phyloP scores from a whole-genome alignment of 2,329 filamentous ascomycete species.

The Trichoderma afroharzianum region DNA sequence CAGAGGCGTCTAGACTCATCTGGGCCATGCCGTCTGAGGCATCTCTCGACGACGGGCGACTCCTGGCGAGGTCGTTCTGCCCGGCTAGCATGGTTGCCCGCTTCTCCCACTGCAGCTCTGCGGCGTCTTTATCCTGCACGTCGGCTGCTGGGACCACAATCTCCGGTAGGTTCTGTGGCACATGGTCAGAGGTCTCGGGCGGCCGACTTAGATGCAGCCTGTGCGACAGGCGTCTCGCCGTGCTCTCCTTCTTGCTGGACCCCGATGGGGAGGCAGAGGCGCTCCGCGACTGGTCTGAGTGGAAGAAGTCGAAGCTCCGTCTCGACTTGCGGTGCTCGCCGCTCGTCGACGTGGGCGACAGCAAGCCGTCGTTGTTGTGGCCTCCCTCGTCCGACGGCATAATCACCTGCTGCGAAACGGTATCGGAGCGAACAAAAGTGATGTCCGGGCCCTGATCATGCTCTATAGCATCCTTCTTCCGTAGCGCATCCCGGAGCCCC shows the following conservation, averaged over 20 bases:
- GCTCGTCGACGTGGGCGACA: conserved; percentile 28
- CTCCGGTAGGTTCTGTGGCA: conserved; percentile 76
- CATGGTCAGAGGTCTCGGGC: conserved; percentile 63
- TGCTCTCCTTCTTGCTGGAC: conserved; percentile 34
- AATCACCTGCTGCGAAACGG: conserved; percentile 73
- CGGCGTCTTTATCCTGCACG: conserved; percentile 41
- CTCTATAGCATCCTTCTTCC: conserved; percentile 49
- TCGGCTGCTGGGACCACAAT: conserved; percentile 51
- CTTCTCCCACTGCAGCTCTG: conserved; percentile 84
- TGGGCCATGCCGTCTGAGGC: conserved; percentile 28
- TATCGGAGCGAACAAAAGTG: conserved; percentile 82
- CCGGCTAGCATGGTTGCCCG: conserved; percentile 83
- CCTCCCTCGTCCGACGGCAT: conserved; percentile 53
- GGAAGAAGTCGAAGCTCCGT: conserved; percentile 46
- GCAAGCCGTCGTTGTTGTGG: conserved; percentile 31
- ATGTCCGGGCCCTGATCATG: conserved; percentile 59
- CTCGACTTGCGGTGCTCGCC: conserved; percentile 31
- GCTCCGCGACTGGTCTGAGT: conserved; percentile 45
- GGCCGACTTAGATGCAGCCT: conserved; percentile 63
- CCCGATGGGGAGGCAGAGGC: conserved; percentile 43
- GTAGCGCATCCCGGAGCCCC: conserved; percentile 51
- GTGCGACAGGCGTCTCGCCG: conserved; percentile 57
- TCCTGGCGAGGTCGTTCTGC: conserved; percentile 50
- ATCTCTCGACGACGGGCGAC: conserved; percentile 39
- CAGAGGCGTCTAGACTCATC: conserved; percentile 23